These are phyloP conservation scores for Cenococcum geophilum DNA, from an alignment of 495 filamentous ascomycete genomes.

Conservation along the genomic window DNA sequence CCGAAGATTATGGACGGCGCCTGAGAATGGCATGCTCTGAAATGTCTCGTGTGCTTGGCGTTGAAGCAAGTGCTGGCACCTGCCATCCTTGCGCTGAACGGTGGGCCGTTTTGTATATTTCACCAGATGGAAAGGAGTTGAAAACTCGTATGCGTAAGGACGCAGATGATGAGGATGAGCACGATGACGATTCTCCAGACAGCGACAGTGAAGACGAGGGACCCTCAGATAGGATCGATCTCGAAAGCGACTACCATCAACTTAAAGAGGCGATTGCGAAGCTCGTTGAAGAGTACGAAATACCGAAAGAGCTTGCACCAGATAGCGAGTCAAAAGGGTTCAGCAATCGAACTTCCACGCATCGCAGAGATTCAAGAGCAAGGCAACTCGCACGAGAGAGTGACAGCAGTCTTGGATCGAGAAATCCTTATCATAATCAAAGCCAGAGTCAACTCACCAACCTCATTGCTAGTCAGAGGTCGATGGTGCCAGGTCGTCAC, in stretches of 20 bases:
- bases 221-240: constrained; percentile 56
- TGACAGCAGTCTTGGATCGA: constrained; percentile 24
- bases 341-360: constrained; percentile 56
- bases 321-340: constrained; percentile 53
- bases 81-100: constrained; percentile 68
- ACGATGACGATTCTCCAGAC: constrained; percentile 55
- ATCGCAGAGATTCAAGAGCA: constrained; percentile 27
- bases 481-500: constrained; percentile 21
- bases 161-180: constrained; percentile 57
- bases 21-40: constrained; percentile 55
- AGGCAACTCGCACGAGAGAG: constrained; percentile 2
- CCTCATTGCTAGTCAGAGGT: constrained; percentile 31
- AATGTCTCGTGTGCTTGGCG: constrained; percentile 56
- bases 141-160: constrained; percentile 68
- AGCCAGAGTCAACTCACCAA: constrained; percentile 37
- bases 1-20: constrained; percentile 41
- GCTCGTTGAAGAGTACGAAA: constrained; percentile 73
- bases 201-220: constrained; percentile 63
- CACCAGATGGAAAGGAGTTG: constrained; percentile 60
- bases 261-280: constrained; percentile 76
- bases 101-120: constrained; percentile 72
- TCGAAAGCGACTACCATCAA: constrained; percentile 77
- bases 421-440: constrained; percentile 33
- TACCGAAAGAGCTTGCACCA: constrained; percentile 53
- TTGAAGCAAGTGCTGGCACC: constrained; percentile 53